Evolutionary conservation across 192 early-diverging fungal genomes (phyloP), one percentile per base, ranked within the genome.

Genomic region (Powellomyces hirtus): DNA sequence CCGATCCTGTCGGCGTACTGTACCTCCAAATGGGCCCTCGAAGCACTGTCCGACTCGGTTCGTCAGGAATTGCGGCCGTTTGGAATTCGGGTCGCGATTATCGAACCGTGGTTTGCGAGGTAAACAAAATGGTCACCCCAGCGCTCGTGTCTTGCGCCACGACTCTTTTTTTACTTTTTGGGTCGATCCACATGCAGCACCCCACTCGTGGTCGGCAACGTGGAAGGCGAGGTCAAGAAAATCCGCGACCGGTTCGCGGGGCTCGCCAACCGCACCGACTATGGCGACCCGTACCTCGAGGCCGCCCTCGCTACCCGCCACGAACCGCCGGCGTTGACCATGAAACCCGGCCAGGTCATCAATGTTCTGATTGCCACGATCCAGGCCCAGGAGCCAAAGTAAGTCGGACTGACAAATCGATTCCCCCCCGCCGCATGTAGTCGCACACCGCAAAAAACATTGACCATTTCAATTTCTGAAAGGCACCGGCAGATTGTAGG

Each of bases 21-120:
- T 20, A 76, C 81, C 14, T 79, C 75, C 31, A 79, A 83, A 42
- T 81, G 80, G 51, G 81, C 81, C 5, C 57, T 80, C 35, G 67
- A 76, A 16, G 76, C 79, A 0, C 66, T 85, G 35, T 64, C 77
- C 11, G 78, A 77, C 7, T 59, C 77, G 20, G 40, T 77, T 26
- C 62, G 84, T 38, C 66, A 78, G 16, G 84, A 85, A 55, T 40
- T 84, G 52, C 57, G 61, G n/a, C 64, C 51, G 36, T 72, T 79
- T 38, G 81, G 81, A 16, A 79, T 85, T 59, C 63, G 76, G 52
- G 84, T 82, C 31, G 38, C 67, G 11, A 13, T 57, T 22, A 60
- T 77, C 42, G 76, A 77, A 58, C 76, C 76, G 3, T 62, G 58
- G 50, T 76, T 38, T 44, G 36, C 20, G 20, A 27, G 53, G 53